Evolutionary conservation across 345 rosid species (phyloP).

Genomic region (Citrus mangshanensis): DNA sequence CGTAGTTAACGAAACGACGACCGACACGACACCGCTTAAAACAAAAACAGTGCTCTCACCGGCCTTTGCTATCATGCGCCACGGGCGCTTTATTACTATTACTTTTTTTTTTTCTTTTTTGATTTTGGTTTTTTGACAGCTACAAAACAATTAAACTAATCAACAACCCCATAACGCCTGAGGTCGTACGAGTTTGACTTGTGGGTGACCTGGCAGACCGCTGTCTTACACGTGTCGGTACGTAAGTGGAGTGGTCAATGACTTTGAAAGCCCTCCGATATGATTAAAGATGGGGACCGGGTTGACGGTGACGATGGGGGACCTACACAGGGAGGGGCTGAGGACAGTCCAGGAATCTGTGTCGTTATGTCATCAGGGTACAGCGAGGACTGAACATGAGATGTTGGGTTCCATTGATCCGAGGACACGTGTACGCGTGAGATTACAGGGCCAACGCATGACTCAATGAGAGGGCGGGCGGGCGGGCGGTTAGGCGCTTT

Average conservation of each 20-base stretch:
- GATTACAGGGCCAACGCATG: background rate
- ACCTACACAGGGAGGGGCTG: background rate
- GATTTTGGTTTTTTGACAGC: constrained; percentile 2
- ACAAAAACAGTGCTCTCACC: background rate
- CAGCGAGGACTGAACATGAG: background rate
- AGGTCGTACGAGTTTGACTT: constrained; percentile 5
- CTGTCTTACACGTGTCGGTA: constrained; percentile 16
- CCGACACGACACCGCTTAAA: background rate
- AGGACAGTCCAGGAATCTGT: constrained; percentile 45
- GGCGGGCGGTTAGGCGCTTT: too few species aligned
- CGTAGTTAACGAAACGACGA: constrained; percentile 12
- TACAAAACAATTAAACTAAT: constrained; percentile 1
- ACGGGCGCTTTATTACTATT: background rate
- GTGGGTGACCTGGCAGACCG: background rate
- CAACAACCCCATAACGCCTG: background rate
- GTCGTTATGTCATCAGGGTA: constrained; percentile 39
- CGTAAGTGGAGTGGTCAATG: background rate
- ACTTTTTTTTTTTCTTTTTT: background rate
- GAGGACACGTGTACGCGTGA: background rate
- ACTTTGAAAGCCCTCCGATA: background rate
- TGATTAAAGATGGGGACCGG: background rate
- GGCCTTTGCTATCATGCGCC: constrained; percentile 15
- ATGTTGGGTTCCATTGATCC: background rate
- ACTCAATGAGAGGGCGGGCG: background rate
- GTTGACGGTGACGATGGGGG: constrained; percentile 17